These are phyloP conservation scores for Beauveria scarabaeidicola DNA, from an alignment of 2,329 filamentous ascomycete species.

Conservation along the genomic window DNA sequence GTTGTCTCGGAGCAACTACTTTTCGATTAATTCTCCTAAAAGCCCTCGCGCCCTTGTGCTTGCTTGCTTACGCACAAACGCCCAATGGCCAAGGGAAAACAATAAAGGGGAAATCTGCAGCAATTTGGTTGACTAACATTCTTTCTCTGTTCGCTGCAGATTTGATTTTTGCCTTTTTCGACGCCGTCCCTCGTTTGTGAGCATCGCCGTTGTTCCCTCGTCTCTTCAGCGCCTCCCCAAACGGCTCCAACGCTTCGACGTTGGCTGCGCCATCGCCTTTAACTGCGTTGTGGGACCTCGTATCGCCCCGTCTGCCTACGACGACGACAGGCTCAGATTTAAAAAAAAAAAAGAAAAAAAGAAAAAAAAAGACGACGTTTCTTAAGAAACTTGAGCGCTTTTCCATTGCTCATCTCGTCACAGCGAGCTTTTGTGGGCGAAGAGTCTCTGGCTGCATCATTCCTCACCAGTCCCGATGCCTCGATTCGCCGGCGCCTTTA, in stretches of 20 bases:
- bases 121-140: not conserved
- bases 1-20: constrained; percentile 6
- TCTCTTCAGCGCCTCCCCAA: not conserved
- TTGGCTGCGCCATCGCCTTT: not conserved
- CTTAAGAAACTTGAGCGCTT: not conserved
- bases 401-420: not conserved
- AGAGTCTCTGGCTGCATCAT: constrained; percentile 7
- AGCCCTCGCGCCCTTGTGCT: not conserved
- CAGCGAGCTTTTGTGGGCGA: not conserved
- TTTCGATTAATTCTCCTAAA: not conserved
- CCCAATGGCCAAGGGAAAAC: not conserved
- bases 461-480: constrained; percentile 41
- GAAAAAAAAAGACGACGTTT: not conserved
- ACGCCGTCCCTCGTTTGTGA: not conserved
- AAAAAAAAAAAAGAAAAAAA: not conserved
- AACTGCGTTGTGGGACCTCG: constrained; percentile 10
- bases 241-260: constrained; percentile 8
- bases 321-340: not conserved
- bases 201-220: not conserved
- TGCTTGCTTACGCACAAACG: not conserved
- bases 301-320: constrained; percentile 6
- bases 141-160: not conserved
- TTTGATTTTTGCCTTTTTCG: not conserved
- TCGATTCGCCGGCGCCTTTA: constrained; percentile 53
- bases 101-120: not conserved